Evolutionary conservation across 306 rosid genomes (phyloP), one percentile per base, ranked within the genome.

Genomic region (Rosa persica): DNA sequence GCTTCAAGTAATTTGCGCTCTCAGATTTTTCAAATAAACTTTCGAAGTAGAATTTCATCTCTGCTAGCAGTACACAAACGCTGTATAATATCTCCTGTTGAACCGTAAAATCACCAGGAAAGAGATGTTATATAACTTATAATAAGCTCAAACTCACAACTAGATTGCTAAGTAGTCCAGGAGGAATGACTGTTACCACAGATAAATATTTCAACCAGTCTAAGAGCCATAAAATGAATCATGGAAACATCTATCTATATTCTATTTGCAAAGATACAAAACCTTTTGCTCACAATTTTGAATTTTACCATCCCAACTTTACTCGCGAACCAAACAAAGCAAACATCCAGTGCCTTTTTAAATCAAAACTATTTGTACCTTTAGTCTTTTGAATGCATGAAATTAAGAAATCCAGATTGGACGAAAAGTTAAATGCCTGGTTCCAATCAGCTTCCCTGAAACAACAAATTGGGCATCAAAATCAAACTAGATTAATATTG

Each of bases 371-470:
- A 54, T 12, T 78, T 78, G 67, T 88, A 92, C 98, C 98, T 70
- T 76, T 82, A 46, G 92, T 89, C 84, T 88, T 87, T 74, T 73
- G 85, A 68, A 95, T 84, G 87, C 98, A 95, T 80, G 97, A 89
- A 55, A 90, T 55, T 85, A 95, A 78, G 90, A 95, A 95, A 57
- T 75, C 83, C 87, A 92, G 79, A 86, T 92, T 89, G 52, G 92
- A 80, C 12, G 97, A 90, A 79, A 83, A 95, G 77, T 95, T 87
- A 82, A 95, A 92, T 39, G 98, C 97, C 69, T 80, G 86, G 76
- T 87, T 83, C 98, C 98, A 95, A 75, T 95, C 98, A 81, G 84
- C 89, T 67, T 89, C 89, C 86, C 98, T 95, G 83, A 75, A 85
- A 86, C 46, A 78, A 74, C 27, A 79, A 83, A 79, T 42, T 36